Evolutionary conservation across 305 asterid species (phyloP).

Genomic region (Fraxinus angustifolia): DNA sequence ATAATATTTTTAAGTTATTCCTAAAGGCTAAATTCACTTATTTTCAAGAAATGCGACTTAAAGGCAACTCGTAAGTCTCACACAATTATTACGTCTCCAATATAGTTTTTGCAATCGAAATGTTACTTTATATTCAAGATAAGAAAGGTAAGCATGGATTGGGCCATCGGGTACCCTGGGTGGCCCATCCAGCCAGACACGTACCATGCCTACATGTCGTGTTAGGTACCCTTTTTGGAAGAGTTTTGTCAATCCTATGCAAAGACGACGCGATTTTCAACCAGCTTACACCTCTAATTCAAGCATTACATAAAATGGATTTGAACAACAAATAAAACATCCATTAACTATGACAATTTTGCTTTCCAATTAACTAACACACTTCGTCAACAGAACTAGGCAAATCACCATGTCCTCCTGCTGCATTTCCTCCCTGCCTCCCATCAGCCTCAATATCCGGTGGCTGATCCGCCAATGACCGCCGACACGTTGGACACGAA

Average conservation of each 20-base stretch:
- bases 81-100: background rate
- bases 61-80: background rate
- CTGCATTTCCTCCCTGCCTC: conserved; percentile 26
- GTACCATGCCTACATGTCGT: background rate
- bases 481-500: conserved; percentile 86
- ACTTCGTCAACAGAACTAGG: conserved; percentile 33
- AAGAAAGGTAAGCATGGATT: background rate
- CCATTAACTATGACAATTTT: background rate
- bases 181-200: background rate
- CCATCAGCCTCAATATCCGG: conserved; percentile 23
- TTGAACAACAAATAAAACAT: background rate
- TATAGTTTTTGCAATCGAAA: background rate
- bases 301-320: background rate
- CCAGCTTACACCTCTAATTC: background rate
- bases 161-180: background rate
- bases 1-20: background rate
- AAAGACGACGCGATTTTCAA: background rate
- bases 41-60: background rate
- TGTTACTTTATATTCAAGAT: background rate
- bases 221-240: background rate
- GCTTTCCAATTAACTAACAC: conserved; percentile 31
- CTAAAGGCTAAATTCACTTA: background rate
- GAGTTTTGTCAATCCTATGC: background rate
- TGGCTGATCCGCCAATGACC: conserved; percentile 44
- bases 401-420: conserved; percentile 24